Percentiles rank a stretch among this genome's conserved stretches.
phyloP scores from a whole-genome alignment of 1,284 basidiomycete genomes.

The Fomes fomentarius region DNA sequence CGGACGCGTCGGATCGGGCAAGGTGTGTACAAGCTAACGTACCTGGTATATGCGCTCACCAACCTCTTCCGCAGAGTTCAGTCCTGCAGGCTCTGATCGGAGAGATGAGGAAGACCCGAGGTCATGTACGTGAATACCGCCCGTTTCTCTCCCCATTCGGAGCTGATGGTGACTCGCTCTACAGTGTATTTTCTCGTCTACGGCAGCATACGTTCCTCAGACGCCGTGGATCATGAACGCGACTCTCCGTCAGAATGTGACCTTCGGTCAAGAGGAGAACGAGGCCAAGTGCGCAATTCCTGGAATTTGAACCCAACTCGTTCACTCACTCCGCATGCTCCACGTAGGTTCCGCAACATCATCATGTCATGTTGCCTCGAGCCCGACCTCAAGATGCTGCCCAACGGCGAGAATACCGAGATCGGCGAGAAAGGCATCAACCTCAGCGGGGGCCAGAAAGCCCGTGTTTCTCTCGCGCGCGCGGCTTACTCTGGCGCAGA shows the following conservation, averaged over 20 bases:
- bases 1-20: slow-evolving; percentile 74
- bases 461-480: slow-evolving; percentile 82
- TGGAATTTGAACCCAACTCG: slow-evolving; percentile 7
- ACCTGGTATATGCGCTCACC: background rate
- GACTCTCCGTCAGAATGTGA: slow-evolving; percentile 67
- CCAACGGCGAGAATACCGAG: slow-evolving; percentile 72
- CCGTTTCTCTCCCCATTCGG: no score
- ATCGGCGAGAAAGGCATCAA: slow-evolving; percentile 86
- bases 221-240: slow-evolving; percentile 81
- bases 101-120: slow-evolving; percentile 72
- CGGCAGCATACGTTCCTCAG: slow-evolving; percentile 78
- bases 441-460: slow-evolving; percentile 58
- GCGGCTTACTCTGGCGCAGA: slow-evolving; percentile 79
- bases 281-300: slow-evolving; percentile 45
- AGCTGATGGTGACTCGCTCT: slow-evolving; percentile 1
- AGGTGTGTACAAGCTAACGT: no score
- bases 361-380: slow-evolving; percentile 64
- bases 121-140: slow-evolving; percentile 45
- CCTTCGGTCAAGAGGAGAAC: slow-evolving; percentile 65
- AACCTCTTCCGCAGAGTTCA: slow-evolving; percentile 47
- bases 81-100: slow-evolving; percentile 75
- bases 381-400: slow-evolving; percentile 70
- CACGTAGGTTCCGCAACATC: slow-evolving; percentile 51
- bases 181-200: slow-evolving; percentile 65
- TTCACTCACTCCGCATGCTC: background rate